phyloP scores from a whole-genome alignment of 2,329 filamentous ascomycete genomes.

The Fusarium chlamydosporum region DNA sequence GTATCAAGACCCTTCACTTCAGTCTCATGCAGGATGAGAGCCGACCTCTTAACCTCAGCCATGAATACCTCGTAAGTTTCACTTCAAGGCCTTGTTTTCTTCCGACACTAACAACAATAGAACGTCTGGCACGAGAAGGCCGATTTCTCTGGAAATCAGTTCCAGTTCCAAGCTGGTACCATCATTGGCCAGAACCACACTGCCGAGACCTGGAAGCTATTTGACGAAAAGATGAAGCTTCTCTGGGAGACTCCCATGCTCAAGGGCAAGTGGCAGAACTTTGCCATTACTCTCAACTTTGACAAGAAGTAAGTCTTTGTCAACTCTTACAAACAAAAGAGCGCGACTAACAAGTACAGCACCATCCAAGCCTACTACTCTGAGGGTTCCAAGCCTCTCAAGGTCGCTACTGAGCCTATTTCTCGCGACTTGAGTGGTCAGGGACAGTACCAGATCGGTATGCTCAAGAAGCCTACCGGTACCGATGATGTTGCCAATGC shows the following conservation, averaged over 20 bases:
- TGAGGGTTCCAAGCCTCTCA: slow-evolving; percentile 60
- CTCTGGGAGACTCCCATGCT: slow-evolving; percentile 67
- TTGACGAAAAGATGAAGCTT: slow-evolving; percentile 63
- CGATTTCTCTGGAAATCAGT: slow-evolving; percentile 65
- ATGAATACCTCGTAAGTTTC: slow-evolving; percentile 69
- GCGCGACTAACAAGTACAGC: slow-evolving; percentile 54
- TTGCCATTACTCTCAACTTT: slow-evolving; percentile 71
- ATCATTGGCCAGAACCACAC: slow-evolving; percentile 59
- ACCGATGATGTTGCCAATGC: slow-evolving; percentile 62
- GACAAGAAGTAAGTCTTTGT: slow-evolving; percentile 62
- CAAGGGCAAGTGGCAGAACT: slow-evolving; percentile 71
- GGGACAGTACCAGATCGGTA: slow-evolving; percentile 73
- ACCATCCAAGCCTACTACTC: slow-evolving; percentile 72
- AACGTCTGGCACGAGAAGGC: slow-evolving; percentile 63
- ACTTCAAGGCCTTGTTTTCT: rapidly evolving
- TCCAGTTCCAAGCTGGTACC: slow-evolving; percentile 69
- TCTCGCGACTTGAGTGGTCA: slow-evolving; percentile 67
- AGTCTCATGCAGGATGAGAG: slow-evolving; percentile 67
- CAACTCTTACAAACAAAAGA: background rate
- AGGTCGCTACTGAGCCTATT: slow-evolving; percentile 61
- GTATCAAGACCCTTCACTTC: slow-evolving; percentile 73
- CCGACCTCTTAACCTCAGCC: slow-evolving; percentile 69
- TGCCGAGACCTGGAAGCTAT: slow-evolving; percentile 61
- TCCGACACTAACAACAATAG: slow-evolving; percentile 14
- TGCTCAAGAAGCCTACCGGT: slow-evolving; percentile 72